phyloP scores from a whole-genome alignment of 805 yeast species.

The Kazachstania taianensis region DNA sequence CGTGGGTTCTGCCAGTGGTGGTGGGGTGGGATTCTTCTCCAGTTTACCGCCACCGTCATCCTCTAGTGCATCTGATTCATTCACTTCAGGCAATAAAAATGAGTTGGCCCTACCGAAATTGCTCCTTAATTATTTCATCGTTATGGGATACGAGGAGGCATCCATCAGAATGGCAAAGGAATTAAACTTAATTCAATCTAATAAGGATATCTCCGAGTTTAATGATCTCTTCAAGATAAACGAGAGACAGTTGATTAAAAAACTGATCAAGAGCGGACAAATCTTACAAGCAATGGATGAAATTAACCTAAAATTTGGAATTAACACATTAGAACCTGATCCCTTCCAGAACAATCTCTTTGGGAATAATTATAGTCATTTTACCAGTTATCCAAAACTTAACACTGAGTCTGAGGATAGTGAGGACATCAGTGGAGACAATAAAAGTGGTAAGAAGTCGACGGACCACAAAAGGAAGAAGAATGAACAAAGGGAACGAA shows the following conservation, averaged over 20 bases:
- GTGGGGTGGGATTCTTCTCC: too few species aligned
- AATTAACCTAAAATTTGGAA: conserved; percentile 24
- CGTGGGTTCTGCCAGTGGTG: too few species aligned
- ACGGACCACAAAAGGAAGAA: conserved; percentile 34
- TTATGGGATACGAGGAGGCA: conserved; percentile 68
- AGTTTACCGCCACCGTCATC: too few species aligned
- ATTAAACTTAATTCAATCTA: conserved; percentile 26
- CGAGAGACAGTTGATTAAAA: conserved; percentile 18
- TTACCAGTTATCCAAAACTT: too few species aligned
- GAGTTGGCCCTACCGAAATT: conserved; percentile 22
- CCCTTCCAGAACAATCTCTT: too few species aligned
- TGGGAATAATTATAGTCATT: too few species aligned
- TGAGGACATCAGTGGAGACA: background rate
- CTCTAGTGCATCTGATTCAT: too few species aligned
- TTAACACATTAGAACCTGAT: conserved; percentile 16
- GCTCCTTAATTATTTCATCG: conserved; percentile 62
- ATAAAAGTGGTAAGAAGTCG: background rate
- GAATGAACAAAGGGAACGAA: conserved; percentile 45
- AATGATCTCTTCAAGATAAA: conserved; percentile 19
- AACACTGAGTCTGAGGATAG: too few species aligned
- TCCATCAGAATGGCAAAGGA: conserved; percentile 54
- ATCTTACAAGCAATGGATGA: conserved; percentile 23
- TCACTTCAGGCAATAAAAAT: too few species aligned
- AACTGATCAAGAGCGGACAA: conserved; percentile 19
- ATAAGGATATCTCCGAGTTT: conserved; percentile 26